Evolutionary conservation across 805 yeast genomes (phyloP).

Genomic region (Gaillardinia entomophila): DNA sequence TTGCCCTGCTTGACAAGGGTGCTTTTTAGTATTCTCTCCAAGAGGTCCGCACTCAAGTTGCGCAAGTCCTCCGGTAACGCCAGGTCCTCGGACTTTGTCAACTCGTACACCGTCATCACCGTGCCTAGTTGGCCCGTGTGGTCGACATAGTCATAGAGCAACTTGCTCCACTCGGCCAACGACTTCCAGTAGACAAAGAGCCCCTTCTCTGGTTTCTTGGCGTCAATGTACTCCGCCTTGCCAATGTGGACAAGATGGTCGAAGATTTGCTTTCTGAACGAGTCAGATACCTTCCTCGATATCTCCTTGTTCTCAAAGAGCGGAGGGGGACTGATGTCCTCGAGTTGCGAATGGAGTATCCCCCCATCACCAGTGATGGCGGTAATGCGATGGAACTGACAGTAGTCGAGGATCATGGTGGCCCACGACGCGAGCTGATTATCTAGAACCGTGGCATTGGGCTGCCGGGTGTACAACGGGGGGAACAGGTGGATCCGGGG

Average conservation of each 20-base stretch:
- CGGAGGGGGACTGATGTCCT: conserved; percentile 16
- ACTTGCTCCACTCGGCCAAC: conserved; percentile 35
- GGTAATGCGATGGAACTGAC: conserved; percentile 45
- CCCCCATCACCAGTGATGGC: conserved; percentile 23
- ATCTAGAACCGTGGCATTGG: conserved; percentile 69
- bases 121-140: conserved; percentile 71
- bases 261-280: conserved; percentile 52
- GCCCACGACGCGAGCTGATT: conserved; percentile 82
- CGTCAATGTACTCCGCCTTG: conserved; percentile 51
- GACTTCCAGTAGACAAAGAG: conserved; percentile 58
- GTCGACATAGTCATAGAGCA: conserved; percentile 39
- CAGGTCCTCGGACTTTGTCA: conserved; percentile 51
- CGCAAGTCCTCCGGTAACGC: conserved; percentile 52
- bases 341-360: conserved; percentile 20
- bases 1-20: conserved; percentile 60
- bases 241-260: conserved; percentile 46
- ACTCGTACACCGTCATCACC: conserved; percentile 77
- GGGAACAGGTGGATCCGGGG: conserved; percentile 61
- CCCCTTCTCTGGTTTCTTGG: conserved; percentile 60
- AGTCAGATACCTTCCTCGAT: conserved; percentile 48
- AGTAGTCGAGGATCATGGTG: conserved; percentile 54
- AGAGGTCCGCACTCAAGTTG: conserved; percentile 52
- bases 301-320: conserved; percentile 50
- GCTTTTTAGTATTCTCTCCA: conserved; percentile 48
- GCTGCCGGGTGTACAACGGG: conserved; percentile 87